Evolutionary conservation across 2,329 filamentous ascomycete species (phyloP).

Genomic region (Neonectria punicea): DNA sequence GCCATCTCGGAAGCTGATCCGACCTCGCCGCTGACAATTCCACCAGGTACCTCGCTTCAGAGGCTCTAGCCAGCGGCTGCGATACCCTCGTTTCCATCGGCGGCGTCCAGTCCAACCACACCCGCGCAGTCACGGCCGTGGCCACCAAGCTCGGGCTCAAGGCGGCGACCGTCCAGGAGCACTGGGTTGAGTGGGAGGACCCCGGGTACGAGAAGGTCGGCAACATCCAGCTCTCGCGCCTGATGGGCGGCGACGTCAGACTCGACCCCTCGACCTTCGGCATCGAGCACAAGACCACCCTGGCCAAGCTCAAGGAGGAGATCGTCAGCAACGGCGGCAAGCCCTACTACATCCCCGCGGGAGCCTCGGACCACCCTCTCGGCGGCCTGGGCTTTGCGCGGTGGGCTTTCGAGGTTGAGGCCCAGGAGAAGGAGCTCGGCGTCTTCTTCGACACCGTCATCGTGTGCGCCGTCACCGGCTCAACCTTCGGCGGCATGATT

Average conservation of each 20-base stretch:
- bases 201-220: conserved; percentile 71
- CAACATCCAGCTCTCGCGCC: conserved; percentile 75
- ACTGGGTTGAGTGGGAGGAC: conserved; percentile 74
- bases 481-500: conserved; percentile 77
- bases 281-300: conserved; percentile 74
- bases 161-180: conserved; percentile 68
- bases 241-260: conserved; percentile 73
- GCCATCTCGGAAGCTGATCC: too few species aligned
- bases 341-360: conserved; percentile 78
- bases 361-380: conserved; percentile 75
- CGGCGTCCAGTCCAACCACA: conserved; percentile 77
- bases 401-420: conserved; percentile 75
- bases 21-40: background rate
- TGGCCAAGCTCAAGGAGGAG: conserved; percentile 64
- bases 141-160: conserved; percentile 67
- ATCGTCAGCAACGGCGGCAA: conserved; percentile 63
- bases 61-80: conserved; percentile 65
- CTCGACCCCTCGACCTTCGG: conserved; percentile 71
- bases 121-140: conserved; percentile 72
- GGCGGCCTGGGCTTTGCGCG: conserved; percentile 77
- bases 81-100: conserved; percentile 75
- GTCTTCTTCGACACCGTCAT: conserved; percentile 75
- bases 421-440: conserved; percentile 69
- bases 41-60: conserved; percentile 69
- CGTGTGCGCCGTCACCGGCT: conserved; percentile 77